Base-by-base conservation (phyloP, 192 early-diverging fungal genomes). In the Backusella tuberculispora region DNA sequence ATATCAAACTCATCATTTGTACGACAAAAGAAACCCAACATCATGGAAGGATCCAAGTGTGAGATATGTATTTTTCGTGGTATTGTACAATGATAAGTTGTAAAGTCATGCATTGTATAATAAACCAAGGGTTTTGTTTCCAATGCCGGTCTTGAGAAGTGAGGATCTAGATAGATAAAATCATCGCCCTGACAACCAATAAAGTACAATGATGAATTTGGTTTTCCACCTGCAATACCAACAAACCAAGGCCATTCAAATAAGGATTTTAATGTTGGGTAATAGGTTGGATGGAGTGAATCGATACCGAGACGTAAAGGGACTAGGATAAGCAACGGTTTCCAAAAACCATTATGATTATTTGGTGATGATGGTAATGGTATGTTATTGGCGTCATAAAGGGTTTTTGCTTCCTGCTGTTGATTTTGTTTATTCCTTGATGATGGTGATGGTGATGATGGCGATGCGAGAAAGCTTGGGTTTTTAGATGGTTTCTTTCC, bases 181-280 rank as follows among this genome's bases (percentile, higher is more conserved):
- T 94, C 91, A 76, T 91, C 85, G 14, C 83, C 91, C 83, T 95
- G 90, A 43, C 90, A 86, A 24, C 97, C 97, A 41, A 95, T 88
- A 86, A 99, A 98, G 80, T 94, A 99, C 64, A 95, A 81, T 0
- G 96, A 97, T 2, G 98, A 98, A 10, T 95, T 94, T n/a, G 98
- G 98, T 63, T 91, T 85, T 12, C 98, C 98, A 29, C 97, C 97
- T 41, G 96, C 97, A 76, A 99, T 95, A 8, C 97, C 97, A 6
- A 94, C 86, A 68, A 90, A 94, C 44, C 91, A 88, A 34, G 92
- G 86, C 45, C 95, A 84, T 43, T 81, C 84, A 74, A 99, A 92
- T 60, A 89, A 95, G 8, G 88, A 81, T 85, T 91, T 93, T 41
- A 94, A 78, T 8, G 83, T 81, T n/a, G 84, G 75, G 72, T 96